A percentile compares a stretch with the other conserved stretches of the same genome.
phyloP scores from a whole-genome alignment of 2,329 filamentous ascomycete genomes.

The Colletotrichum plurivorum region DNA sequence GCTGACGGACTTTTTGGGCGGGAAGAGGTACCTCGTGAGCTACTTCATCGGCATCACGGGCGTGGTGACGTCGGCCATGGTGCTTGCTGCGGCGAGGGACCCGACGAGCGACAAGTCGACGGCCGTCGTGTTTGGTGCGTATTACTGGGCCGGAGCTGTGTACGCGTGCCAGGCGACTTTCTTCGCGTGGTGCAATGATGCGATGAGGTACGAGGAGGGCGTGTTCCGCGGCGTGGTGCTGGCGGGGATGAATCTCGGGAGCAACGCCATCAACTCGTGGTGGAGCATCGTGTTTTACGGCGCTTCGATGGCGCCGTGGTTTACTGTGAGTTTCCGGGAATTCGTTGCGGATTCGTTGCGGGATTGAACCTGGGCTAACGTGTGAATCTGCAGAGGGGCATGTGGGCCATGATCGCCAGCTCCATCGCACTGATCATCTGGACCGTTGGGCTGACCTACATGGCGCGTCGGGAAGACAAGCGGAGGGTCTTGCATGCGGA shows the following conservation, averaged over 20 bases:
- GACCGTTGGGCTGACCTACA: slow-evolving; percentile 67
- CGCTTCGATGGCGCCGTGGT: slow-evolving; percentile 76
- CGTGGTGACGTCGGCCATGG: slow-evolving; percentile 72
- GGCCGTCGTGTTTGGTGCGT: slow-evolving; percentile 72
- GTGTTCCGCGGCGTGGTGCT: slow-evolving; percentile 76
- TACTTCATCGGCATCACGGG: slow-evolving; percentile 78
- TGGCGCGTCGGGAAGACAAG: slow-evolving; percentile 45
- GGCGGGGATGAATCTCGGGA: slow-evolving; percentile 79
- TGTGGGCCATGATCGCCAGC: slow-evolving; percentile 80
- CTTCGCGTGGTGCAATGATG: slow-evolving; percentile 83
- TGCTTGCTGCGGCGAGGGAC: slow-evolving; percentile 66
- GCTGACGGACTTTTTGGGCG: slow-evolving; percentile 74
- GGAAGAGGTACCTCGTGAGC: slow-evolving; percentile 75
- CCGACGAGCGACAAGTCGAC: slow-evolving; percentile 59
- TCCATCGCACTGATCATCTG: slow-evolving; percentile 72
- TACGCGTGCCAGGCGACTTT: slow-evolving; percentile 83
- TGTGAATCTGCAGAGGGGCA: slow-evolving; percentile 64
- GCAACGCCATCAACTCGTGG: slow-evolving; percentile 79
- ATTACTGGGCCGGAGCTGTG: slow-evolving; percentile 78
- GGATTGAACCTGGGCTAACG: background rate
- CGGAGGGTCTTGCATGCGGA: slow-evolving; percentile 27
- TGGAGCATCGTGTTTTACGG: slow-evolving; percentile 81
- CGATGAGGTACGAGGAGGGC: slow-evolving; percentile 74
- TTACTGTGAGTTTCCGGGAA: slow-evolving; percentile 69
- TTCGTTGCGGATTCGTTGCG: too few relatives aligned